Percentiles rank a stretch among this genome's conserved stretches.
phyloP scores from a whole-genome alignment of 495 filamentous ascomycete species.

The Parathielavia hyrcaniae region DNA sequence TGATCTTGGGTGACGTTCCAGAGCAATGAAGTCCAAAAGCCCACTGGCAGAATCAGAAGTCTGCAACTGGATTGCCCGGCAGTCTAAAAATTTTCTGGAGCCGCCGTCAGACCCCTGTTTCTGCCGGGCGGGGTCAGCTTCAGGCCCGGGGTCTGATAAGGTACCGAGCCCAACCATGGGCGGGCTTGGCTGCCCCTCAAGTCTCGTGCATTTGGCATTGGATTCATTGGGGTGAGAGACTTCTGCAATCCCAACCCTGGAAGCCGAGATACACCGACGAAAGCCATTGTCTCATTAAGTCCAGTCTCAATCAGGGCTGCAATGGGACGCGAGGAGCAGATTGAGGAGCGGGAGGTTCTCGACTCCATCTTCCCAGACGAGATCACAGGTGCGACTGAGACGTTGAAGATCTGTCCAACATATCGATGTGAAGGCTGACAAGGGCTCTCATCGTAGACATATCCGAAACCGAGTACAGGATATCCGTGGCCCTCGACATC shows the following conservation, averaged over 20 bases:
- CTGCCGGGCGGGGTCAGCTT: constrained; percentile 43
- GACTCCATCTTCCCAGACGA: constrained; percentile 98
- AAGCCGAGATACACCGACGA: background rate
- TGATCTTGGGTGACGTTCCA: background rate
- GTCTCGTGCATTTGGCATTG: background rate
- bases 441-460: constrained; percentile 51
- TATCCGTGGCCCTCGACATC: constrained; percentile 74
- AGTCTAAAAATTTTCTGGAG: constrained; percentile 22
- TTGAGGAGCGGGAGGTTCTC: constrained; percentile 93
- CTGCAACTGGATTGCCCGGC: constrained; percentile 1
- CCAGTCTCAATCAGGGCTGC: background rate
- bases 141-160: background rate
- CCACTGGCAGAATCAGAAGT: background rate
- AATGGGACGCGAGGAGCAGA: constrained; percentile 92
- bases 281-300: constrained; percentile 15
- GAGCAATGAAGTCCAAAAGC: background rate
- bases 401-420: background rate
- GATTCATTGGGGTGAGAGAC: background rate
- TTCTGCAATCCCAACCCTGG: background rate
- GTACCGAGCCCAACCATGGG: constrained; percentile 10
- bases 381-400: constrained; percentile 62
- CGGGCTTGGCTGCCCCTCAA: constrained; percentile 14
- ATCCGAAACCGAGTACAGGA: constrained; percentile 75
- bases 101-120: constrained; percentile 19
- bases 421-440: background rate